Conservation (phyloP, 495 filamentous ascomycete genomes). For the Penicillium turbatum region DNA sequence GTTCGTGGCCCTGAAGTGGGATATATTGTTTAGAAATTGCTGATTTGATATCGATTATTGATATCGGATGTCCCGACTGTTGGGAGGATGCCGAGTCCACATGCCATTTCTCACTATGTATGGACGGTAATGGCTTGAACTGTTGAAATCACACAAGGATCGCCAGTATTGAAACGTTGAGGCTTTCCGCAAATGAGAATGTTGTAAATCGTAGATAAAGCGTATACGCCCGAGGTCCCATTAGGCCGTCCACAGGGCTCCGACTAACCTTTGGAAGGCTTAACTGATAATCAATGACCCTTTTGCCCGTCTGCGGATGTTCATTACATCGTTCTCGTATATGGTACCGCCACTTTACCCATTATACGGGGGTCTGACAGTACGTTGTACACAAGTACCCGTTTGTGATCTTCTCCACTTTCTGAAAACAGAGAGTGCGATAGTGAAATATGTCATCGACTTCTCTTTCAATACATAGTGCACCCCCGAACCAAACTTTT, state of each 20-base stretch:
- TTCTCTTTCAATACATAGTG: slow-evolving; percentile 1
- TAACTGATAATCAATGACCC: background rate
- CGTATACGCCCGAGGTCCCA: background rate
- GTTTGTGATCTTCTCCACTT: slow-evolving; percentile 1
- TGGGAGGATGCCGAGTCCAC: background rate
- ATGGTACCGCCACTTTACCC: background rate
- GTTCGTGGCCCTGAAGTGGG: background rate
- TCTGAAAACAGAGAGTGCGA: slow-evolving; percentile 9
- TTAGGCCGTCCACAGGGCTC: background rate
- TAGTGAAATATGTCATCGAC: slow-evolving; percentile 23
- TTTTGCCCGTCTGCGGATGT: background rate
- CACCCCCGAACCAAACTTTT: background rate
- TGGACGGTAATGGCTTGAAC: background rate
- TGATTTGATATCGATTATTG: too few species aligned
- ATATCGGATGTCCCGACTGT: background rate
- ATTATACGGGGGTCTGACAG: background rate
- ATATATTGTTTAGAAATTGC: background rate
- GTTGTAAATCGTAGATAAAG: background rate
- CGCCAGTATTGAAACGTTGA: too few species aligned
- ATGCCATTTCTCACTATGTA: background rate
- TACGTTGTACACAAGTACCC: background rate
- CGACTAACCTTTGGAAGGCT: too few species aligned
- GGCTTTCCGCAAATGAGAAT: background rate
- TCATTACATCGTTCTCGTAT: background rate
- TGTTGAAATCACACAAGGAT: too few species aligned